Evolutionary conservation across 768 basidiomycete species (phyloP), one percentile per base, ranked within the genome.

Genomic region (Suillus ampliporus): DNA sequence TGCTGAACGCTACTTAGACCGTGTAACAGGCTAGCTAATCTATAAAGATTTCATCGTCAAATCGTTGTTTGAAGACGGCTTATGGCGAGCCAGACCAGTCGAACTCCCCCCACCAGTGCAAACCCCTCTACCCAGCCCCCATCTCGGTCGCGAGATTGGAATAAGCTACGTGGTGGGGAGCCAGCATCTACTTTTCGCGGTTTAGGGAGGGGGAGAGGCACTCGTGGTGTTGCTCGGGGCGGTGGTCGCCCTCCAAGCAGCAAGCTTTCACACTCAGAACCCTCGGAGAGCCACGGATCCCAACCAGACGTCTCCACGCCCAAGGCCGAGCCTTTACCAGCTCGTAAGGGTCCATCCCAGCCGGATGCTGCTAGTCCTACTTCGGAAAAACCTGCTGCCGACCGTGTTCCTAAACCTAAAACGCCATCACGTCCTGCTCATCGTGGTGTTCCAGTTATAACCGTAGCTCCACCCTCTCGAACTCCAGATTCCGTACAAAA

Each of bases 151-250:
- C 73, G 77, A 59, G 80, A 82, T 63, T 85, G 86, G 85, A 73
- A 69, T 47, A 77, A 9, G 57, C 31, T 61, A 47, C 72, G 77
- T 54, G 68, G 75, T n/a, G 78, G 76, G 54, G 86, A 86, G 51
- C 76, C 80, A 56, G 83, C 80, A 8, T 77, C 82, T 38, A 78
- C 83, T 38, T 84, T 84, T 65, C 80, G 76, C 67, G 82, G 83
- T 50, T 70, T 80, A 35, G 73, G 75, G 65, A 79, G 74, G 48
- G 69, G 71, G 60, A 74, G 80, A 64, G 74, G 77, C 58, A 71
- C 79, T 28, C 76, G 80, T 60, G 77, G 79, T 41, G 66, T 68
- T 58, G 65, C 70, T 34, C 23, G 61, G 40, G 72, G 72, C 21
- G 71, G 72, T 17, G 71, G 77, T 13, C 73, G 76, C 57, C 74